These are phyloP conservation scores for Phellinidium pouzarii DNA, from an alignment of 1,284 basidiomycete genomes.

Conservation along the genomic window DNA sequence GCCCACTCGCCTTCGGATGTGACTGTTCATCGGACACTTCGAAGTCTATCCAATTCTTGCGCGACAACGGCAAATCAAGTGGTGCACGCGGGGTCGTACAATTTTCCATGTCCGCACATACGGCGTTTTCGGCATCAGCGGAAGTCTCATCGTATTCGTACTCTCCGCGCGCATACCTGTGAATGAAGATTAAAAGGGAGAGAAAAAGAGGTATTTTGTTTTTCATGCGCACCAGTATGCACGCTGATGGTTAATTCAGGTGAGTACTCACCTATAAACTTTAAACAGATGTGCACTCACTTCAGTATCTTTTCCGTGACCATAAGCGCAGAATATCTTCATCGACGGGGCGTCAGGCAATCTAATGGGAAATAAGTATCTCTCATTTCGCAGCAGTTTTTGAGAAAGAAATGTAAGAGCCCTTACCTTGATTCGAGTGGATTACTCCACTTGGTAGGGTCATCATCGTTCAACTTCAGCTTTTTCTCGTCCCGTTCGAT, in stretches of 20 bases:
- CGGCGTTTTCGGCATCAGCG: slow-evolving; percentile 39
- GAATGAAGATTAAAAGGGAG: background rate
- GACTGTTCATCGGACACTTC: slow-evolving; percentile 64
- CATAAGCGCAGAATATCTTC: slow-evolving; percentile 93
- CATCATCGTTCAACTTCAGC: slow-evolving; percentile 59
- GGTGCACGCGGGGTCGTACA: slow-evolving; percentile 39
- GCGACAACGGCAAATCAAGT: slow-evolving; percentile 52
- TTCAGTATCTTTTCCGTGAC: slow-evolving; percentile 95
- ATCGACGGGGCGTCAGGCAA: slow-evolving; percentile 89
- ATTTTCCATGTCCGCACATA: slow-evolving; percentile 34
- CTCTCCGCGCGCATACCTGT: slow-evolving; percentile 65
- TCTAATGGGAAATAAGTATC: slow-evolving; percentile 31
- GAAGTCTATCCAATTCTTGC: slow-evolving; percentile 78
- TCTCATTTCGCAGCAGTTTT: background rate
- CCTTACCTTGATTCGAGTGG: slow-evolving; percentile 80
- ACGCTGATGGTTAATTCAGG: slow-evolving; percentile 35
- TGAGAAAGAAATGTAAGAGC: background rate
- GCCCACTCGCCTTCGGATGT: slow-evolving; percentile 47
- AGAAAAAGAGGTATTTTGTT: slow-evolving; percentile 5
- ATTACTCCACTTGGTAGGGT: slow-evolving; percentile 90
- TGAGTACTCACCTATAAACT: background rate
- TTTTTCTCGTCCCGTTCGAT: slow-evolving; percentile 74
- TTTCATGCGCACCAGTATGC: slow-evolving; percentile 58
- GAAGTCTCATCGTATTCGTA: slow-evolving; percentile 61
- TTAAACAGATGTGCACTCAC: slow-evolving; percentile 32